Evolutionary conservation across 352 stramenopile genomes (phyloP).

Genomic region (Phytophthora chlamydospora): DNA sequence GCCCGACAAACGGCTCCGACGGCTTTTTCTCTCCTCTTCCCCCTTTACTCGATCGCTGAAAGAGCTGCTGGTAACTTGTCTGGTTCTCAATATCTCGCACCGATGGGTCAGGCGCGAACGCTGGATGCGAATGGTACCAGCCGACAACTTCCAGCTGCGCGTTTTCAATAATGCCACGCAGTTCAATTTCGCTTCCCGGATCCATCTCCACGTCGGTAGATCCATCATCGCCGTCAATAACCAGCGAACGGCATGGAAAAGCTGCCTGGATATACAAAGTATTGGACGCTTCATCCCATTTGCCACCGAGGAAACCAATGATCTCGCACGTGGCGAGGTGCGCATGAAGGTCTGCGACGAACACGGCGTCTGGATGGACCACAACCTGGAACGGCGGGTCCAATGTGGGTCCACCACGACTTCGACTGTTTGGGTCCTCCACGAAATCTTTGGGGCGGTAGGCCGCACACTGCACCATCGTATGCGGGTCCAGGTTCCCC

Average conservation of each 20-base stretch:
- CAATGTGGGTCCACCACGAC: slow-evolving; percentile 45
- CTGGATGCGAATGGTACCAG: slow-evolving; percentile 96
- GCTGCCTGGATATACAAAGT: slow-evolving; percentile 93
- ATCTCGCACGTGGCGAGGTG: slow-evolving; percentile 94
- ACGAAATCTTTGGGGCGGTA: slow-evolving; percentile 54
- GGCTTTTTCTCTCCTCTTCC: slow-evolving; percentile 27
- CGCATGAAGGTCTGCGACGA: slow-evolving; percentile 93
- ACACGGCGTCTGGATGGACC: slow-evolving; percentile 90
- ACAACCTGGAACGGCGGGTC: slow-evolving; percentile 87
- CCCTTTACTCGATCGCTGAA: slow-evolving; percentile 55
- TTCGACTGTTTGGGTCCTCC: slow-evolving; percentile 50
- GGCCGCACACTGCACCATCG: slow-evolving; percentile 84
- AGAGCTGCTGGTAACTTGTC: slow-evolving; percentile 92
- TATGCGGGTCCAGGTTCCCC: slow-evolving; percentile 82
- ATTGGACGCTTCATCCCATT: slow-evolving; percentile 83
- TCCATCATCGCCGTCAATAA: slow-evolving; percentile 90
- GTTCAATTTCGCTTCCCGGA: slow-evolving; percentile 90
- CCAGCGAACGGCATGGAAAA: slow-evolving; percentile 92
- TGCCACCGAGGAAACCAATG: slow-evolving; percentile 93
- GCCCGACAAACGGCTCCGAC: slow-evolving; percentile 91
- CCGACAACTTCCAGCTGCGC: slow-evolving; percentile 91
- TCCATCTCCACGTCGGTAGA: slow-evolving; percentile 96
- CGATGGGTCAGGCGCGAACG: slow-evolving; percentile 92
- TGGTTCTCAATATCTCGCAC: slow-evolving; percentile 96
- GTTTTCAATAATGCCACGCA: slow-evolving; percentile 91